Percentiles rank a stretch among this genome's conserved stretches.
phyloP scores from a whole-genome alignment of 345 rosid species.

The Dipteronia dyeriana region DNA sequence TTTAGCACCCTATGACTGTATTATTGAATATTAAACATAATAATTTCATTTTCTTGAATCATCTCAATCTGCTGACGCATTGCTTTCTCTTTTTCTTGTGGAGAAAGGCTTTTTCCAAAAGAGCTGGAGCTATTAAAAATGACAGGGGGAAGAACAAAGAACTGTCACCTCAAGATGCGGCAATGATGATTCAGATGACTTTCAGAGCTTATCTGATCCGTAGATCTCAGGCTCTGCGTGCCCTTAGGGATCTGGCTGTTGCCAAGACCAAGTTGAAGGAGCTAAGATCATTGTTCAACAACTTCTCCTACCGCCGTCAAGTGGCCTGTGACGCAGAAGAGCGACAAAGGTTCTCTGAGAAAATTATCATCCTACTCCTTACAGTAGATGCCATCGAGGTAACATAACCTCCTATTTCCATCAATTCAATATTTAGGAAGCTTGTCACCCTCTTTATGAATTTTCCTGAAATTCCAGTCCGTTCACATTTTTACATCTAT shows the following conservation, averaged over 20 bases:
- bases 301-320: constrained; percentile 78
- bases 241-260: constrained; percentile 86
- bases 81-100: constrained; percentile 10
- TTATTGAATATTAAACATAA: neutral
- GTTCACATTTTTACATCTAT: neutral
- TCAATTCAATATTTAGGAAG: neutral
- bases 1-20: neutral
- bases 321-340: constrained; percentile 78
- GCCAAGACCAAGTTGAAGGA: constrained; percentile 94
- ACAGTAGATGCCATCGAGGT: constrained; percentile 98
- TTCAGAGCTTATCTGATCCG: constrained; percentile 83
- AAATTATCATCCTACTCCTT: constrained; percentile 88
- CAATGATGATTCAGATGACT: constrained; percentile 72
- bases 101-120: constrained; percentile 73
- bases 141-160: constrained; percentile 80
- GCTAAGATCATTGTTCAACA: constrained; percentile 71
- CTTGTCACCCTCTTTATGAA: neutral
- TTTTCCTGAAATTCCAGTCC: neutral
- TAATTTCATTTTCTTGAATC: neutral
- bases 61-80: neutral
- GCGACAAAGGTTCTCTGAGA: constrained; percentile 78
- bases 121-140: constrained; percentile 52
- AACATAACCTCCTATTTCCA: constrained; percentile 1
- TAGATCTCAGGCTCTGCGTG: constrained; percentile 77
- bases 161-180: constrained; percentile 75